Conservation (phyloP, 2,329 filamentous ascomycete genomes). For the Diaporthe sp. region DNA sequence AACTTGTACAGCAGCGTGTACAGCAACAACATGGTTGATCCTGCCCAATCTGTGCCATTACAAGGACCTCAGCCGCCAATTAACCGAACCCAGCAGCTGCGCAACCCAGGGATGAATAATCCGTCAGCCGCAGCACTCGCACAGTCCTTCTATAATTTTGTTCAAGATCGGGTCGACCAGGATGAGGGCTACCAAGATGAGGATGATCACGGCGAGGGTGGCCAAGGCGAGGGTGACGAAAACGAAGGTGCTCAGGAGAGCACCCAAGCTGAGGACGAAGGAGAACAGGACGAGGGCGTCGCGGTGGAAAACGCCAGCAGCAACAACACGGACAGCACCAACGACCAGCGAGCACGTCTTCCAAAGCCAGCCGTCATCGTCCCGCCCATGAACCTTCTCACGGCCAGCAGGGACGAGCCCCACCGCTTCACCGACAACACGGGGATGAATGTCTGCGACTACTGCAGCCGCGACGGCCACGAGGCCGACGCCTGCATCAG, state of each 20-base stretch:
- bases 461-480: conserved; percentile 29
- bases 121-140: not conserved
- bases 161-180: not conserved
- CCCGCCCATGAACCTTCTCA: not conserved
- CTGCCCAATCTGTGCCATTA: not conserved
- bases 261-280: not conserved
- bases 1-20: not conserved
- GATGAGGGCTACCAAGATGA: not conserved
- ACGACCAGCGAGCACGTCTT: too few relatives aligned
- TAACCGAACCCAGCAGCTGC: not conserved
- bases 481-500: conserved; percentile 25
- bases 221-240: not conserved
- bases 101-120: not conserved
- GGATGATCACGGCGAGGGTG: not conserved
- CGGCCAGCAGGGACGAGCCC: not conserved
- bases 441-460: conserved; percentile 27
- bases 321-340: not conserved
- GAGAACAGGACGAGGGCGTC: not conserved
- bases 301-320: not conserved
- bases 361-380: not conserved
- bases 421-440: conserved; percentile 15
- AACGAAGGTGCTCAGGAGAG: not conserved
- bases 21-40: not conserved
- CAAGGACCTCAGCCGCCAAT: not conserved
- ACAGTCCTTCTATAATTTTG: not conserved